Percentiles rank a stretch among this genome's conserved stretches.
These are phyloP conservation scores for Calvatia gigantea DNA, from an alignment of 768 basidiomycete genomes.

Conservation along the genomic window DNA sequence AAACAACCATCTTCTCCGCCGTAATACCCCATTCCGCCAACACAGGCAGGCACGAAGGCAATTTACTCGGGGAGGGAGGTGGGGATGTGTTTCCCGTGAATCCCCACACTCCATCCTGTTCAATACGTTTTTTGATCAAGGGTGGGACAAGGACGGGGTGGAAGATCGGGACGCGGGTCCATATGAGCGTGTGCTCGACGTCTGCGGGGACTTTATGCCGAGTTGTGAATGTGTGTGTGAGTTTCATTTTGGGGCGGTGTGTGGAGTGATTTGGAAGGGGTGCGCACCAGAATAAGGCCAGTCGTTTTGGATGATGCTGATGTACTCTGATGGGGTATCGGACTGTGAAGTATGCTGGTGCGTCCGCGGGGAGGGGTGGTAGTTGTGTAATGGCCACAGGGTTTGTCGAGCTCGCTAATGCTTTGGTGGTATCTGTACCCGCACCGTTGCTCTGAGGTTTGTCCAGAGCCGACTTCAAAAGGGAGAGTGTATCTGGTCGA, in stretches of 20 bases:
- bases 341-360: slow-evolving; percentile 64
- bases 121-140: slow-evolving; percentile 51
- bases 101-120: slow-evolving; percentile 78
- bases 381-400: neutral
- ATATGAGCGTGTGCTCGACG: slow-evolving; percentile 73
- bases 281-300: slow-evolving; percentile 82
- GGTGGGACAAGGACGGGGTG: slow-evolving; percentile 53
- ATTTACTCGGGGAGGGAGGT: slow-evolving; percentile 56
- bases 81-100: slow-evolving; percentile 63
- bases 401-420: slow-evolving; percentile 10
- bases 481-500: slow-evolving; percentile 56
- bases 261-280: neutral
- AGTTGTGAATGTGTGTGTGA: neutral
- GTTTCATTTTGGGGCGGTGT: neutral
- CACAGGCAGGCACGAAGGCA: slow-evolving; percentile 55
- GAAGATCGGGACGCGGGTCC: slow-evolving; percentile 73
- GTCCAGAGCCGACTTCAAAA: slow-evolving; percentile 55
- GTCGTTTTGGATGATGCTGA: slow-evolving; percentile 77
- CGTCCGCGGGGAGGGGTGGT: slow-evolving; percentile 27
- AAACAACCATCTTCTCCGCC: slow-evolving; percentile 53
- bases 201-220: slow-evolving; percentile 64
- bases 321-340: slow-evolving; percentile 50
- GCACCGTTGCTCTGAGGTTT: no score
- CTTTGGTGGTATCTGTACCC: no score
- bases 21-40: slow-evolving; percentile 72